A percentile compares a stretch with the other conserved stretches of the same genome.
Conservation (phyloP, 164 flowering plant species). For the Platanus orientalis region DNA sequence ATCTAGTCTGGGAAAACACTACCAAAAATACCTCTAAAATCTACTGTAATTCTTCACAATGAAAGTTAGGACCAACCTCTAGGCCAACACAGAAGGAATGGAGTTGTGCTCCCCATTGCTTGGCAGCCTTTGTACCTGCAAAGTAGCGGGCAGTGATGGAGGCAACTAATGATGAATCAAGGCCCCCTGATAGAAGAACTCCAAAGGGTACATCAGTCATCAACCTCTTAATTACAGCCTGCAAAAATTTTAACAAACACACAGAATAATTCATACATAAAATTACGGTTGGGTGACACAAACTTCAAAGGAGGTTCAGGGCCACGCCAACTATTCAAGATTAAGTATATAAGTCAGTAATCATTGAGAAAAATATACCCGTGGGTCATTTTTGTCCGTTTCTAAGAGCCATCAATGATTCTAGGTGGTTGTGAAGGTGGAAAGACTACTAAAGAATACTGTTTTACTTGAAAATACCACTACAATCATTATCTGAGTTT, state of each 20-base stretch:
- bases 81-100: constrained; percentile 97
- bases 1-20: background rate
- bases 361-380: too few species aligned
- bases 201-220: constrained; percentile 99
- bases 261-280: background rate
- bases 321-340: background rate
- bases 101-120: constrained; percentile 87
- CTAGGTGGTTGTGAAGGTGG: too few species aligned
- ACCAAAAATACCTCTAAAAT: background rate
- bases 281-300: background rate
- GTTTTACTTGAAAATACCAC: too few species aligned
- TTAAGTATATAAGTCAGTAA: too few species aligned
- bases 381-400: too few species aligned
- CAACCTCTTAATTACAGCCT: constrained; percentile 90
- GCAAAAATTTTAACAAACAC: constrained; percentile 7
- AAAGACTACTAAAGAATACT: too few species aligned
- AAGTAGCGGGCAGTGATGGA: constrained; percentile 75
- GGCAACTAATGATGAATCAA: constrained; percentile 89
- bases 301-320: background rate
- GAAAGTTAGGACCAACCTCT: constrained; percentile 40
- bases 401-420: too few species aligned
- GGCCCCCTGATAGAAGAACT: constrained; percentile 85
- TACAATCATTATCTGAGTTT: too few species aligned
- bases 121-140: constrained; percentile 78
- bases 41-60: background rate